Evolutionary conservation across 495 filamentous ascomycete genomes (phyloP).

Genomic region (Staphylotrichum tortipilum): DNA sequence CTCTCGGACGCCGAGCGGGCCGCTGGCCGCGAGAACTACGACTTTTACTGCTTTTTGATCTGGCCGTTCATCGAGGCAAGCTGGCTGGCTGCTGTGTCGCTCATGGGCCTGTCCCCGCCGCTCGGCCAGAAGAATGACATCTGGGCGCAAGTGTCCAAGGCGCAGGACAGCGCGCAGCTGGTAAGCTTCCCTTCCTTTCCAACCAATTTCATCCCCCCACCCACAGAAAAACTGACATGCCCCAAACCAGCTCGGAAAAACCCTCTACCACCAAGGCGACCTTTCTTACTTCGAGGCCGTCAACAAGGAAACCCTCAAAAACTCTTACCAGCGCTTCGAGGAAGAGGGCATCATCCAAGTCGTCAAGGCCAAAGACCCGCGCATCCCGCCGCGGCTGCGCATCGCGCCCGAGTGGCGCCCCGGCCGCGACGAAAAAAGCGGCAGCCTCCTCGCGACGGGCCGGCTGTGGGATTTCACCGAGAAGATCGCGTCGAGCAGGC

Average conservation of each 20-base stretch:
- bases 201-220: neutral
- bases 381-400: constrained; percentile 48
- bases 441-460: constrained; percentile 57
- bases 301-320: constrained; percentile 94
- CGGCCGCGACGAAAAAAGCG: constrained; percentile 50
- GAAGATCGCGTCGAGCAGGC: constrained; percentile 66
- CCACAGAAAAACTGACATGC: constrained; percentile 5
- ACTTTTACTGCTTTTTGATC: constrained; percentile 96
- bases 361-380: constrained; percentile 52
- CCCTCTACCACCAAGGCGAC: constrained; percentile 93
- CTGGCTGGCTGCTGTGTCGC: constrained; percentile 82
- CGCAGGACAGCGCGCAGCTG: constrained; percentile 75
- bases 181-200: constrained; percentile 36
- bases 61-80: constrained; percentile 94
- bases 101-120: constrained; percentile 78
- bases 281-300: constrained; percentile 95
- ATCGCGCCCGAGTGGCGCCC: constrained; percentile 76
- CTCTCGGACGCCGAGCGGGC: constrained; percentile 67
- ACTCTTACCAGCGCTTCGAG: constrained; percentile 77
- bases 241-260: constrained; percentile 70
- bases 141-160: constrained; percentile 70
- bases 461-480: constrained; percentile 85
- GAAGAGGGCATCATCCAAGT: constrained; percentile 83
- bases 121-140: constrained; percentile 47
- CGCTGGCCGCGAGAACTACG: constrained; percentile 82